Conservation (phyloP, 257 asterid genomes). For the Nicotiana sylvestris region DNA sequence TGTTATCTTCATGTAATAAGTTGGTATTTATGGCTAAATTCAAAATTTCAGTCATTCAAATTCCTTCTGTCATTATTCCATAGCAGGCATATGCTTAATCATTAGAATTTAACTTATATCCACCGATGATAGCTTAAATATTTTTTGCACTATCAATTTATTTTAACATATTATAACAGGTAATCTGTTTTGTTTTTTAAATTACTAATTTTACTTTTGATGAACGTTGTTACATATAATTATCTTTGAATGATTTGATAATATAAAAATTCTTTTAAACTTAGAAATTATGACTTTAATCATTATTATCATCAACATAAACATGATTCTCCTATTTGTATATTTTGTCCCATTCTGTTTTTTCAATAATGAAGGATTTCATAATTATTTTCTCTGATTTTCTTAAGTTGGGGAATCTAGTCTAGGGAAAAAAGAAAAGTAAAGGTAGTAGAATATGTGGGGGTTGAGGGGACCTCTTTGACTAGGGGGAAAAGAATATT, state of each 20-base stretch:
- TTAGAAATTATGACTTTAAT: not conserved
- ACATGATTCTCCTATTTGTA: not conserved
- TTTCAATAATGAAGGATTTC: not conserved
- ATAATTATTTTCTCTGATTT: not conserved
- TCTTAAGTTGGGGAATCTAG: not conserved
- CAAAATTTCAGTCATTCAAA: not conserved
- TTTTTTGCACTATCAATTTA: too few species aligned
- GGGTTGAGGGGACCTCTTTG: conserved; percentile 1
- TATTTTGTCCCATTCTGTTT: not conserved
- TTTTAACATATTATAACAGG: too few species aligned
- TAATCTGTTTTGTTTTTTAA: too few species aligned
- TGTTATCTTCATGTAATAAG: not conserved
- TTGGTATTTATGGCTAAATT: not conserved
- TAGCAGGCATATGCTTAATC: not conserved
- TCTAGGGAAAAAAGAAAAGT: not conserved
- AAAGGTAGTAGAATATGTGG: not conserved
- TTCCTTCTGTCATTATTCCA: conserved; percentile 13
- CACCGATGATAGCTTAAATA: too few species aligned
- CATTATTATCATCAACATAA: not conserved
- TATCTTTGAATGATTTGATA: too few species aligned
- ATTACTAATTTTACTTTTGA: too few species aligned
- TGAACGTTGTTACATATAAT: too few species aligned
- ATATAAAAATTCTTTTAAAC: too few species aligned
- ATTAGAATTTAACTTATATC: not conserved
- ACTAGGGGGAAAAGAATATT: not conserved